Evolutionary conservation across 208 protist species (phyloP), one percentile per base, ranked within the genome.

Genomic region (Chromosphaera perkinsii): DNA sequence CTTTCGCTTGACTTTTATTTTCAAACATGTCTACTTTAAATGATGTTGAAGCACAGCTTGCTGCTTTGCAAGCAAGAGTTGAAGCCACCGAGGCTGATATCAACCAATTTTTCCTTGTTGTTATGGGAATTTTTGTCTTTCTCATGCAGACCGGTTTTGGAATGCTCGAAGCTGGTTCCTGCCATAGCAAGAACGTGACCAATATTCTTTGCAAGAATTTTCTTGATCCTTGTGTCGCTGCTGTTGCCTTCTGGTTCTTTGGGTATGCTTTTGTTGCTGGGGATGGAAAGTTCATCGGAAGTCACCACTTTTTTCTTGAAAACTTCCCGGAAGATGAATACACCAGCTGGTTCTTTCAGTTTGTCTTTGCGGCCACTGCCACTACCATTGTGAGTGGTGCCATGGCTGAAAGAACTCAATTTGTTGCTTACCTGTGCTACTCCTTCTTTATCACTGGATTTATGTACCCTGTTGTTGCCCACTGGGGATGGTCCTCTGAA

Each of bases 151-250:
- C 17, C 1, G 56, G 56, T 31, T 79, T 79, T 54, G 75, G 51
- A 20, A 58, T 79, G 48, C 69, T 79, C 33, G 75, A 79, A 51
- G 75, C 70, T 1, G 75, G 75, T 42, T 51, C 45, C 17, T 17
- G n/a, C 45, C 5, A 29, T n/a, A 27, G 70, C 3, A 80, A 77
- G 55, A 75, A 77, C 61, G 45, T 58, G 2, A 71, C 63, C 39
- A 80, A 74, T 49, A 80, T 77, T 62, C 49, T 80, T 7, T 62
- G 76, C 42, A 80, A 80, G 59, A 80, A 78, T 57, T 20, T 75
- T 14, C 26, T 80, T 10, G 71, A 80, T 51, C 39, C 57, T 24
- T 57, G 24, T 35, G 10, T 77, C 35, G 63, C 54, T 40, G 58
- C 55, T 24, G 14, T 73, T 36, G 3, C 43, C 42, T 76, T 54